A percentile compares a stretch with the other conserved stretches of the same genome.
Conservation (phyloP, 192 early-diverging fungal species). For the Umbelopsis isabellina region DNA sequence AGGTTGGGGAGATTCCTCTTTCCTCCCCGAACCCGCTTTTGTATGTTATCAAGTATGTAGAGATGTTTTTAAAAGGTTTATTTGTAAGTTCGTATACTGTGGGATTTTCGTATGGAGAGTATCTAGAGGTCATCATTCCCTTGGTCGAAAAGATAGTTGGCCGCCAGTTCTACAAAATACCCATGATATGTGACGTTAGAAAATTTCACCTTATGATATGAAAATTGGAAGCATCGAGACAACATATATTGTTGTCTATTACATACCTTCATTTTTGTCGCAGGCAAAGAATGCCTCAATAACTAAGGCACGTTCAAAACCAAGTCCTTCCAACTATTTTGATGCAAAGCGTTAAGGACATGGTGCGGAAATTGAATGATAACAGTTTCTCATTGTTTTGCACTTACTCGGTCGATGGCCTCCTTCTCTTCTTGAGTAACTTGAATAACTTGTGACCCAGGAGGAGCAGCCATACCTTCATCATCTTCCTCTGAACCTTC, state of each 20-base stretch:
- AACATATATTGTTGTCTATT: background rate
- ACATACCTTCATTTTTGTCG: constrained; percentile 87
- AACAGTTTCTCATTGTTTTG: background rate
- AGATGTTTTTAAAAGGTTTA: background rate
- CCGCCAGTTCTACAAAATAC: constrained; percentile 71
- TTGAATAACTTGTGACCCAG: constrained; percentile 67
- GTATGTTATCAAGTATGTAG: background rate
- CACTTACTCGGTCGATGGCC: constrained; percentile 81
- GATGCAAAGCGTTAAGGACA: constrained; percentile 2
- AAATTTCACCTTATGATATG: background rate
- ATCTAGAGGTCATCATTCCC: constrained; percentile 58
- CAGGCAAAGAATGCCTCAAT: constrained; percentile 96
- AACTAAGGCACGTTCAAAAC: constrained; percentile 81
- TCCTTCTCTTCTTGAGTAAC: constrained; percentile 89
- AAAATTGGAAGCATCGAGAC: background rate
- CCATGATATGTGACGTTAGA: background rate
- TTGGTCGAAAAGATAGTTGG: constrained; percentile 94
- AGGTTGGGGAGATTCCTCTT: too few species aligned
- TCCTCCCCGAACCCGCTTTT: background rate
- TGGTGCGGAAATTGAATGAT: background rate
- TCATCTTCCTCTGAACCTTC: constrained; percentile 67
- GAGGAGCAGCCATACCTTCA: constrained; percentile 42
- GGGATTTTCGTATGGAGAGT: background rate
- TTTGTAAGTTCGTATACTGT: constrained; percentile 13
- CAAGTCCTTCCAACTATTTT: constrained; percentile 74